A percentile compares a stretch with the other conserved stretches of the same genome.
Evolutionary conservation across 345 rosid genomes (phyloP).

Genomic region (Isatis tinctoria): DNA sequence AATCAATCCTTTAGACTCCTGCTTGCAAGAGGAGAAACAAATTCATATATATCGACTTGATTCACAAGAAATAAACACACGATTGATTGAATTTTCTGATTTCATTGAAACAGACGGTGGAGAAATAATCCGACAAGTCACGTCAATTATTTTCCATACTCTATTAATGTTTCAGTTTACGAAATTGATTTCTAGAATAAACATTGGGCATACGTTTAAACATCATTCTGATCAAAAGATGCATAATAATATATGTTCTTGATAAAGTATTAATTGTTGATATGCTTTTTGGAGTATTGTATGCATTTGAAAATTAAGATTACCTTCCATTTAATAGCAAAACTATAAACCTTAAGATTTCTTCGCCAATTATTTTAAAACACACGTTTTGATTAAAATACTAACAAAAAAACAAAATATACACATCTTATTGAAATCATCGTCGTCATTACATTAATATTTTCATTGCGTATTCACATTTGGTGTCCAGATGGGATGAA

Average conservation of each 20-base stretch:
- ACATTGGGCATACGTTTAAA: not conserved
- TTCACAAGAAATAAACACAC: not conserved
- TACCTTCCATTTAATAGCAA: not conserved
- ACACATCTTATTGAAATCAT: not conserved
- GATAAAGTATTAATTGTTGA: not conserved
- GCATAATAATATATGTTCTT: not conserved
- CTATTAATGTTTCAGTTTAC: not conserved
- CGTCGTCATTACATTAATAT: not conserved
- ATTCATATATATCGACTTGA: not conserved
- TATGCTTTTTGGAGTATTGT: not conserved
- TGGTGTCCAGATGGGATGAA: constrained; percentile 31
- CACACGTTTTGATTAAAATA: not conserved
- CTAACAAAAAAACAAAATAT: not conserved
- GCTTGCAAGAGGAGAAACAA: not conserved
- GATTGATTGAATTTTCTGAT: not conserved
- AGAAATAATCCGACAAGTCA: not conserved
- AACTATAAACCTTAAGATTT: not conserved
- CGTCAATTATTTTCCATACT: not conserved
- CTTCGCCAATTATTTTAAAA: not conserved
- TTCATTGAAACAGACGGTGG: not conserved
- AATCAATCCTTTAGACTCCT: too few species aligned
- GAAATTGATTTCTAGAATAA: not conserved
- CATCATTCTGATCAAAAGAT: not conserved
- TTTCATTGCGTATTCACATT: constrained; percentile 20
- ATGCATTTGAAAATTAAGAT: not conserved